Evolutionary conservation across 169 alveolate species (phyloP).

Genomic region (Cryptosporidium canis): DNA sequence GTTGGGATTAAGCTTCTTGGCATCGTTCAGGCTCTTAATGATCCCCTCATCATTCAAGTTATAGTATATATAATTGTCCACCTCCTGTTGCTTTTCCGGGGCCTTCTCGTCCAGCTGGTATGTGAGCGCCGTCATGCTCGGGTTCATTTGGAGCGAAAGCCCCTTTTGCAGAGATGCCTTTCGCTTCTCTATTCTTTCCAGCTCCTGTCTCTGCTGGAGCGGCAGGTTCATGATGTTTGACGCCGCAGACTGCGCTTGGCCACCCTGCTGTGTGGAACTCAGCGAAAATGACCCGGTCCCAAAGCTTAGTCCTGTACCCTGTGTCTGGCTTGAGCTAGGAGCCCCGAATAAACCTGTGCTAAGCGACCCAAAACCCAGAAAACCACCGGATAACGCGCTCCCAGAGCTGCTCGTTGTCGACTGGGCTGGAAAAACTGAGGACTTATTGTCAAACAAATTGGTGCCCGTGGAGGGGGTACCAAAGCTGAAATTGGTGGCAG

Average conservation of each 20-base stretch:
- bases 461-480: constrained; percentile 6
- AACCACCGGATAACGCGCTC: neutral
- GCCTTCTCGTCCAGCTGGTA: constrained; percentile 68
- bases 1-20: constrained; percentile 55
- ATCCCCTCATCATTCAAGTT: constrained; percentile 59
- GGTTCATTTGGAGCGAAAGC: constrained; percentile 21
- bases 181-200: constrained; percentile 57
- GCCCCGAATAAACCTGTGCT: constrained; percentile 18
- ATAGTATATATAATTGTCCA: constrained; percentile 48
- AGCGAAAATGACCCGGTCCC: neutral
- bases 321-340: neutral
- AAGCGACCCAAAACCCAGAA: neutral
- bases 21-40: constrained; percentile 28
- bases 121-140: constrained; percentile 56
- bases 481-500: constrained; percentile 2
- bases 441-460: constrained; percentile 21
- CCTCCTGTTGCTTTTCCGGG: constrained; percentile 66
- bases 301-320: constrained; percentile 19
- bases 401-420: neutral
- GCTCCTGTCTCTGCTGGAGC: constrained; percentile 64
- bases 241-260: constrained; percentile 3
- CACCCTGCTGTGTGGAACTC: neutral
- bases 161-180: constrained; percentile 50
- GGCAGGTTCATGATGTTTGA: constrained; percentile 37
- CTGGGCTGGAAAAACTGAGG: neutral